Evolutionary conservation across 208 protist genomes (phyloP).

Genomic region (Plasmodiophora brassicae): DNA sequence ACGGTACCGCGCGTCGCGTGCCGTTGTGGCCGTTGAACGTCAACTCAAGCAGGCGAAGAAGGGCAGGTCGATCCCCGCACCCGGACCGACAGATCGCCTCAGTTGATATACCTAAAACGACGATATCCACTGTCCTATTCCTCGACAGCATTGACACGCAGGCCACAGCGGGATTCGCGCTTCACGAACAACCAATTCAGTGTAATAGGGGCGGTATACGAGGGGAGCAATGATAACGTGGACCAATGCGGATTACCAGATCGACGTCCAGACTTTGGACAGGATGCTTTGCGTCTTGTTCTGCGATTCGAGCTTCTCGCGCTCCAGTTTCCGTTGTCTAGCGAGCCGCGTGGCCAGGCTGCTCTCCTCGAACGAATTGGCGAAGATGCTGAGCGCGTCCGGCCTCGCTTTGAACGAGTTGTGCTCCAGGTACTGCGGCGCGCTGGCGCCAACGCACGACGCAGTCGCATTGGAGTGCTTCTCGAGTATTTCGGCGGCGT

Average conservation of each 20-base stretch:
- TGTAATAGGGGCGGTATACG: too few relatives aligned
- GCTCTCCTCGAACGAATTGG: neutral
- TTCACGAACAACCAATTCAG: too few relatives aligned
- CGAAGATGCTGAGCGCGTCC: neutral
- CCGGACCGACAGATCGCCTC: too few relatives aligned
- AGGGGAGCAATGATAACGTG: neutral
- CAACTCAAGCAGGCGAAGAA: too few relatives aligned
- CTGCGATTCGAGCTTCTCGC: neutral
- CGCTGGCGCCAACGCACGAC: neutral
- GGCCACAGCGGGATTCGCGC: too few relatives aligned
- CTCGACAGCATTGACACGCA: too few relatives aligned
- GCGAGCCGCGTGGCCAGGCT: neutral
- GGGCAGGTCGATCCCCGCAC: too few relatives aligned
- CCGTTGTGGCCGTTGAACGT: too few relatives aligned
- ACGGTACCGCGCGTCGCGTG: too few relatives aligned
- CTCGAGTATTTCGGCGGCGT: neutral
- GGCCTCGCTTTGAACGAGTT: neutral
- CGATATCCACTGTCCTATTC: too few relatives aligned
- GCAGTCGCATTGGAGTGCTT: neutral
- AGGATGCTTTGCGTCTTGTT: neutral
- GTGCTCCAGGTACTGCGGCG: neutral
- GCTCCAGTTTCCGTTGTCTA: neutral
- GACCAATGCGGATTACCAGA: neutral
- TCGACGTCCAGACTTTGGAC: neutral
- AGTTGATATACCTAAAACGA: too few relatives aligned